Base-by-base conservation (phyloP, 2,329 filamentous ascomycete genomes). In the Cryphonectria naterciae region DNA sequence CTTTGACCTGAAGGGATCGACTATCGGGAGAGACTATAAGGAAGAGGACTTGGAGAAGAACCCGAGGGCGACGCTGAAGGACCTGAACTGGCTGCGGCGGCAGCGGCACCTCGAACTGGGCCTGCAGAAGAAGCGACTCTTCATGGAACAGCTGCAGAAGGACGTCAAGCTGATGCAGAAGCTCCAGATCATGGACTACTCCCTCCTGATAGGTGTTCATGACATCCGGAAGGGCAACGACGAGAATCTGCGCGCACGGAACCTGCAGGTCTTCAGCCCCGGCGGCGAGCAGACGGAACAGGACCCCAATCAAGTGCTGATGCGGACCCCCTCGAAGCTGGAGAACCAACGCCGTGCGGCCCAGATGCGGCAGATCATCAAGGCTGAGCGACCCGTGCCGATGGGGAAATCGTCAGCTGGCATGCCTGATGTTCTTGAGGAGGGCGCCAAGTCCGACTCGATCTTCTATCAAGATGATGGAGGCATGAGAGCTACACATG, bases 171-270 rank as follows among this genome's bases (percentile, higher is more conserved):
- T 99, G 43, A 83, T 99, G 72, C 94, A 98, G 81, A 90, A 88
- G 76, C 85, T 98, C 60, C 92, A 97, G 76, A 98, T 99, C 77
- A 99, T 99, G 96, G 96, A 99, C 81, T 99, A 99, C 81, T 98
- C 95, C 13, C 88, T 99, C 73, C 86, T 99, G 52, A 90, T 99
- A 68, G 96, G 96, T 65, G 96, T 98, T 66, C 96, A 99, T 79
- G 96, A 99, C 79, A 81, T 97, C 28, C 89, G 90, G 68, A 91
- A 93, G 75, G 96, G 96, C 41, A 99, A 99, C 78, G 94, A 98
- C 76, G 96, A 99, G 80, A 97, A 98, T 70, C 85, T 99, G 62
- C 92, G 90, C 37, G 90, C 87, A 82, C 97, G 97, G 84, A 98
- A 95, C 0, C 83, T 99, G 66, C 91, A 96, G 79, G 94, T 98